These are phyloP conservation scores for Candida broadrunensis DNA, from an alignment of 805 yeast species.

Conservation along the genomic window DNA sequence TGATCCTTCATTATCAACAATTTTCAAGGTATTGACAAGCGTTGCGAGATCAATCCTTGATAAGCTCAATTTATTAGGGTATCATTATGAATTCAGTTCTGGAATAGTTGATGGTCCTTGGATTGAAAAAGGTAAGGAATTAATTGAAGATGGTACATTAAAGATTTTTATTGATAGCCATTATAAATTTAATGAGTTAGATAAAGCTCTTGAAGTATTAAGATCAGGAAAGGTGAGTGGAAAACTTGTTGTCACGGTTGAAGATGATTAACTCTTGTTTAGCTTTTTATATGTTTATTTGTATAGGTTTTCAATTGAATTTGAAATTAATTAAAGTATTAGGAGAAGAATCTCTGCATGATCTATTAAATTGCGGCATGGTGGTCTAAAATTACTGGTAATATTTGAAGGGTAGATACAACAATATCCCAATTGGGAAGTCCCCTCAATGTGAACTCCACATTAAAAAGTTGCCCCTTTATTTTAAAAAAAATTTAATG, in stretches of 20 bases:
- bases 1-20: constrained; percentile 3
- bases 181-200: constrained; percentile 45
- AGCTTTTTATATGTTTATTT: too few species aligned
- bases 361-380: too few species aligned
- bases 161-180: constrained; percentile 53
- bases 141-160: constrained; percentile 45
- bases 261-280: not conserved
- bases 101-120: constrained; percentile 3
- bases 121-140: constrained; percentile 25
- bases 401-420: too few species aligned
- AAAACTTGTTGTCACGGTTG: constrained; percentile 52
- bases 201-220: constrained; percentile 50
- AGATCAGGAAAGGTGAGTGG: constrained; percentile 56
- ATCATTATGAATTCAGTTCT: not conserved
- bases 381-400: too few species aligned
- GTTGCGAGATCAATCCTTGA: not conserved
- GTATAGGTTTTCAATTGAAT: too few species aligned
- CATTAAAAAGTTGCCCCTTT: too few species aligned
- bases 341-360: too few species aligned
- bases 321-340: too few species aligned
- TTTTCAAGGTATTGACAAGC: not conserved
- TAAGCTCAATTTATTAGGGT: not conserved
- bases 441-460: too few species aligned
- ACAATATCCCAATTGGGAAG: too few species aligned
- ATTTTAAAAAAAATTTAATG: too few species aligned